A percentile compares a stretch with the other conserved stretches of the same genome.
These are phyloP conservation scores for Chlorella sp. DNA, from an alignment of 139 green algal species.

Conservation along the genomic window DNA sequence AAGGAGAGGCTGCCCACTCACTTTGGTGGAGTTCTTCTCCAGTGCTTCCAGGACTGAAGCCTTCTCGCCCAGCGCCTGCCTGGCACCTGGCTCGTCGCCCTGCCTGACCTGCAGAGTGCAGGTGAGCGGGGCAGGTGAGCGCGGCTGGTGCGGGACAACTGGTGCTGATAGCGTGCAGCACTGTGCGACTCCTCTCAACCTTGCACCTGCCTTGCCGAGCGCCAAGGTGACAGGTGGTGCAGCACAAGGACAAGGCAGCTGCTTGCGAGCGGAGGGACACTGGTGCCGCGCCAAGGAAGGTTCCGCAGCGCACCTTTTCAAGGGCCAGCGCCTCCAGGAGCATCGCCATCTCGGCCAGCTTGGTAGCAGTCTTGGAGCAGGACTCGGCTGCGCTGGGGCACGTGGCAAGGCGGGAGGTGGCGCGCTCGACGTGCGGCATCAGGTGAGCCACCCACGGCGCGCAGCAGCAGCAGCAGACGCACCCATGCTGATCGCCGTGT, in stretches of 20 bases:
- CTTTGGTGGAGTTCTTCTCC: slow-evolving; percentile 4
- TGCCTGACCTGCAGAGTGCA: slow-evolving; percentile 14
- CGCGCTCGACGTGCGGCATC: not conserved
- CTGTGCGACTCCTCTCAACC: no score
- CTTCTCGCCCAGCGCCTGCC: slow-evolving; percentile 24
- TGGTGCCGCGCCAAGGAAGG: no score
- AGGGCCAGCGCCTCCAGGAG: slow-evolving; percentile 30
- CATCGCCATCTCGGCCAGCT: slow-evolving; percentile 35
- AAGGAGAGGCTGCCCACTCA: no score
- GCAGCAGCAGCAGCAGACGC: not conserved
- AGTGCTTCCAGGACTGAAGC: slow-evolving; percentile 4
- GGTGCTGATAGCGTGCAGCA: no score
- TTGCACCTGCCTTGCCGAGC: no score
- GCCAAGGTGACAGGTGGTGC: no score
- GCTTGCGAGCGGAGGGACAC: no score
- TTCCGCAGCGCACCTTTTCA: slow-evolving; percentile 39
- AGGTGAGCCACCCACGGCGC: not conserved
- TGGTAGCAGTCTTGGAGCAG: slow-evolving; percentile 22
- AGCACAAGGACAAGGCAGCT: no score
- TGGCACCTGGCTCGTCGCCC: slow-evolving; percentile 31
- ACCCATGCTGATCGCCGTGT: slow-evolving; percentile 30
- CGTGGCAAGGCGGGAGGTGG: not conserved
- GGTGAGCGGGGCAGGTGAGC: not conserved
- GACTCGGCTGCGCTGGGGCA: slow-evolving; percentile 27
- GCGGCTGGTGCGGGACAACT: no score